Percentiles rank a stretch among this genome's conserved stretches.
phyloP scores from a whole-genome alignment of 371 early-diverging fungal species.

The Mucor mucedo region DNA sequence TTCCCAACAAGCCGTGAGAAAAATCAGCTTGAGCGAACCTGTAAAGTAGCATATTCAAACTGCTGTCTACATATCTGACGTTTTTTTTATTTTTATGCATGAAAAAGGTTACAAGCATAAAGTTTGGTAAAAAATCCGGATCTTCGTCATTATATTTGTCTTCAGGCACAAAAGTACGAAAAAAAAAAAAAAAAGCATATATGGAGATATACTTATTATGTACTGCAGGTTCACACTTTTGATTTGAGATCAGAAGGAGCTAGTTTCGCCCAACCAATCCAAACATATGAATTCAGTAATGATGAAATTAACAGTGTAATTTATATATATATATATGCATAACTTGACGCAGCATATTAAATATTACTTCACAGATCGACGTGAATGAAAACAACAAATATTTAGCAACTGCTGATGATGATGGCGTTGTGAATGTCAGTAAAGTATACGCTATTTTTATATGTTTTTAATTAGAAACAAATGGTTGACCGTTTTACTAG shows the following conservation, averaged over 20 bases:
- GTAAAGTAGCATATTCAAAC: constrained; percentile 20
- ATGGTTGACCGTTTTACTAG: constrained; percentile 11
- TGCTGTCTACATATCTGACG: not conserved
- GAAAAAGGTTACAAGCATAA: constrained; percentile 41
- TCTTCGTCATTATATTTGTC: constrained; percentile 38
- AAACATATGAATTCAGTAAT: constrained; percentile 38
- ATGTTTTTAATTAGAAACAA: too few relatives aligned
- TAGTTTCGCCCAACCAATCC: constrained; percentile 30
- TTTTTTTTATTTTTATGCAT: constrained; percentile 5
- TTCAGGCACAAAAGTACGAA: constrained; percentile 40
- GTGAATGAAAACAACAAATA: constrained; percentile 44
- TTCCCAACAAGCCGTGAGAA: constrained; percentile 32
- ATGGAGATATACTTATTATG: too few relatives aligned
- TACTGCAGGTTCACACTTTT: constrained; percentile 38
- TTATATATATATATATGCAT: not conserved
- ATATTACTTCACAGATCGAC: constrained; percentile 41
- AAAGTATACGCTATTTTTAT: constrained; percentile 5
- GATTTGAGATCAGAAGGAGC: constrained; percentile 42
- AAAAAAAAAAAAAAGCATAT: not conserved
- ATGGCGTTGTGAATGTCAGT: constrained; percentile 48
- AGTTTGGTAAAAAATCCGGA: constrained; percentile 38
- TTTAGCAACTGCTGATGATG: constrained; percentile 50
- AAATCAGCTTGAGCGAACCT: constrained; percentile 36
- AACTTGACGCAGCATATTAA: not conserved
- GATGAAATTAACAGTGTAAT: constrained; percentile 55